Evolutionary conservation across 352 stramenopile genomes (phyloP).

Genomic region (Globisporangium cylindrosporum): DNA sequence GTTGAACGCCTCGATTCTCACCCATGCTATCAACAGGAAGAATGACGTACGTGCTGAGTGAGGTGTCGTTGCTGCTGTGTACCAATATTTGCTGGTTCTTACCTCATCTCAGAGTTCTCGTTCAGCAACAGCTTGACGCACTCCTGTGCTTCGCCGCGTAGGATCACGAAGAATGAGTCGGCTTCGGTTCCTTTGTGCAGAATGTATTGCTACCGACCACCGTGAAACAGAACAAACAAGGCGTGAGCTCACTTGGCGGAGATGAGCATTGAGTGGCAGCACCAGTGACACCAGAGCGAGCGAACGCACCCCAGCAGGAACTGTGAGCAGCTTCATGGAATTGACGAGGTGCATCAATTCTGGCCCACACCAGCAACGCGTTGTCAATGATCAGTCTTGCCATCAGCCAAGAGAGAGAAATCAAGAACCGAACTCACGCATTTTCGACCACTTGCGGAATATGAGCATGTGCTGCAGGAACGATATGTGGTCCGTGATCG

Average conservation of each 20-base stretch:
- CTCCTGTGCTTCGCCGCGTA: slow-evolving; percentile 71
- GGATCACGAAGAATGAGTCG: slow-evolving; percentile 76
- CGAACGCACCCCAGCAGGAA: slow-evolving; percentile 45
- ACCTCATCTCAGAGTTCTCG: slow-evolving; percentile 58
- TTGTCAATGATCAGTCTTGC: neutral
- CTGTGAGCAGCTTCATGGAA: slow-evolving; percentile 73
- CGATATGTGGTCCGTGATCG: slow-evolving; percentile 81
- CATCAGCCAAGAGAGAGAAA: neutral
- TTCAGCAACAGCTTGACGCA: slow-evolving; percentile 63
- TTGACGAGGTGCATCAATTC: slow-evolving; percentile 85
- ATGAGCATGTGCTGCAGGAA: slow-evolving; percentile 80
- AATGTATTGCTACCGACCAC: slow-evolving; percentile 70
- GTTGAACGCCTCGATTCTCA: slow-evolving; percentile 56
- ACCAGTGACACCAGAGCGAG: neutral
- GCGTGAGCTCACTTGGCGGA: neutral
- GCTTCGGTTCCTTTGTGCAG: slow-evolving; percentile 68
- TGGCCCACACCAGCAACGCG: slow-evolving; percentile 16
- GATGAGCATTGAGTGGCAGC: neutral
- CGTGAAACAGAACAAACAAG: slow-evolving; percentile 2
- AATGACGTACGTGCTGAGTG: neutral
- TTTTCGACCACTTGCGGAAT: slow-evolving; percentile 81
- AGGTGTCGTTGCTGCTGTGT: neutral
- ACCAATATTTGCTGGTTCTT: neutral
- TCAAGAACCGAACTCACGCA: slow-evolving; percentile 47
- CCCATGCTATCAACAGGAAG: slow-evolving; percentile 32